These are phyloP conservation scores for Tolypocladium paradoxum DNA, from an alignment of 2,329 filamentous ascomycete genomes.

Conservation along the genomic window DNA sequence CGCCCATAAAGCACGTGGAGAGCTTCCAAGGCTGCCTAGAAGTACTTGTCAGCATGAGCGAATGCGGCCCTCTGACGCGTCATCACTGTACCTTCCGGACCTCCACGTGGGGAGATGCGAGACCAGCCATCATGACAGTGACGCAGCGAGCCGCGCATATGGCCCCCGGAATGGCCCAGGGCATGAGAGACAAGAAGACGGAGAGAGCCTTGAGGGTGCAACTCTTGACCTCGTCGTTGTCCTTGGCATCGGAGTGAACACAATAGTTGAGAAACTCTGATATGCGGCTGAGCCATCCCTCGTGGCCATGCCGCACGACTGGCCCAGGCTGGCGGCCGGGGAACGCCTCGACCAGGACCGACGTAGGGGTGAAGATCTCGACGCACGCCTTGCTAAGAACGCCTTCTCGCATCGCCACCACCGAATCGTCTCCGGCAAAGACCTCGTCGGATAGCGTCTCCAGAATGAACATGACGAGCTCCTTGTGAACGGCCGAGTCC, in stretches of 20 bases:
- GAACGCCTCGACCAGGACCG: conserved; percentile 65
- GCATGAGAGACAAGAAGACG: conserved; percentile 67
- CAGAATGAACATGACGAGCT: conserved; percentile 77
- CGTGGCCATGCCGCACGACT: conserved; percentile 63
- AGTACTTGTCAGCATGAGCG: neutral
- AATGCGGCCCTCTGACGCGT: neutral
- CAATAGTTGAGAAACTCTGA: conserved; percentile 65
- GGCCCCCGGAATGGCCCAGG: conserved; percentile 80
- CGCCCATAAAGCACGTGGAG: conserved; percentile 75
- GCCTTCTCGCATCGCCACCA: conserved; percentile 72
- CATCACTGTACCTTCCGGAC: conserved; percentile 53
- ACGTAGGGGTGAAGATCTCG: conserved; percentile 79
- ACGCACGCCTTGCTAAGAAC: conserved; percentile 82
- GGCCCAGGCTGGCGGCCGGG: conserved; percentile 59
- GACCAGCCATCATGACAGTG: conserved; percentile 56
- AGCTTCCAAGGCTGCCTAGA: conserved; percentile 66
- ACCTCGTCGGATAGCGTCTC: conserved; percentile 92
- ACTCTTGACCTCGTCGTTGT: conserved; percentile 54
- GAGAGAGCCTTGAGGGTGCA: conserved; percentile 69
- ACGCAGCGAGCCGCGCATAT: conserved; percentile 63
- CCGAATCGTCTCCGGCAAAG: conserved; percentile 80
- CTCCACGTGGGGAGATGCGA: conserved; percentile 58
- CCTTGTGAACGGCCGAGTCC: conserved; percentile 56
- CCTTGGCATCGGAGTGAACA: conserved; percentile 52
- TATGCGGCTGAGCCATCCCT: conserved; percentile 80